Evolutionary conservation across 2,329 filamentous ascomycete genomes (phyloP).

Genomic region (Pestalotiopsis sp.): DNA sequence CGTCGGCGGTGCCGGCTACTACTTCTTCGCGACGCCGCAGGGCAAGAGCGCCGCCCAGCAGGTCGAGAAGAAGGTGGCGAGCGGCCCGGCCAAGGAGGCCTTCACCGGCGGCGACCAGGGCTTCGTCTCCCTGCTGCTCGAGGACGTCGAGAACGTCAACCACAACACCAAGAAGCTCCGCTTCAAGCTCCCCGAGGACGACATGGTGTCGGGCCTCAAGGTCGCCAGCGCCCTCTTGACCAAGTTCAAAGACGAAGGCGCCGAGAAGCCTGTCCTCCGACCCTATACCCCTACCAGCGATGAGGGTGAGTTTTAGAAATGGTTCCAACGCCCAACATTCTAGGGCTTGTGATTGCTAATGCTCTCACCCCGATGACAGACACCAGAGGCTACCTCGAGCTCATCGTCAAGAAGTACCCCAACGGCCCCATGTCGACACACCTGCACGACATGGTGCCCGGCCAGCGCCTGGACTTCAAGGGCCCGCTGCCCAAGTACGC

Average conservation of each 20-base stretch:
- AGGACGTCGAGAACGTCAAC: constrained; percentile 77
- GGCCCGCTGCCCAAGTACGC: constrained; percentile 92
- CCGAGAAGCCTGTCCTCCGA: constrained; percentile 82
- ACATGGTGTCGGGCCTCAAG: constrained; percentile 79
- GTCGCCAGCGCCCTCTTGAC: constrained; percentile 88
- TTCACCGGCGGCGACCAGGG: constrained; percentile 88
- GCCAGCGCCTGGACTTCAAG: constrained; percentile 87
- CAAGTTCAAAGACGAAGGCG: constrained; percentile 83
- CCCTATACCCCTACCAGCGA: constrained; percentile 93
- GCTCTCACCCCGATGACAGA: constrained; percentile 45
- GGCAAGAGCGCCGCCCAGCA: constrained; percentile 47
- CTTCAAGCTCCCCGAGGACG: constrained; percentile 81
- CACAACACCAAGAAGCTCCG: constrained; percentile 94
- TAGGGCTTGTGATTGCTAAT: background rate
- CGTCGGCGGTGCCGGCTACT: constrained; percentile 58
- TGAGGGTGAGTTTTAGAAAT: constrained; percentile 57
- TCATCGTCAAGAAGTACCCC: constrained; percentile 90
- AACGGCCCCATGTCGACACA: constrained; percentile 89
- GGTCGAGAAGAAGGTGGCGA: constrained; percentile 53
- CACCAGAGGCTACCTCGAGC: constrained; percentile 76
- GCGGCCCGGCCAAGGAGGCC: constrained; percentile 45
- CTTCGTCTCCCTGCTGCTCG: constrained; percentile 79
- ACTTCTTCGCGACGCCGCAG: constrained; percentile 53
- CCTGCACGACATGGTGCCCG: constrained; percentile 78
- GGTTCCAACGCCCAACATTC: background rate